Evolutionary conservation across 176 grass and related monocot species (phyloP), one percentile per base, ranked within the genome.

Genomic region (Triticum dicoccoides): DNA sequence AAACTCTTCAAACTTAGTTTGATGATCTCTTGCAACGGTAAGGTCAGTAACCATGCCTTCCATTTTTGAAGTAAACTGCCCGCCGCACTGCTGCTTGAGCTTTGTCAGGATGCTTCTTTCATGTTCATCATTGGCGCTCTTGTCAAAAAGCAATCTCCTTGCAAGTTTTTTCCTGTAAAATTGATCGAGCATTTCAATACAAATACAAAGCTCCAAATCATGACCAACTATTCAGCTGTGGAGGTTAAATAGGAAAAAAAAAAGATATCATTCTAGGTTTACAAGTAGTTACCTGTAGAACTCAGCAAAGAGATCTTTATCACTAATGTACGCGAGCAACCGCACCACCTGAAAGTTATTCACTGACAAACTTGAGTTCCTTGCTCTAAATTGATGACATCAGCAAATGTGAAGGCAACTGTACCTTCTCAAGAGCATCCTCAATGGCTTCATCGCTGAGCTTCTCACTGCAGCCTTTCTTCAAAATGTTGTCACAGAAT

Each of bases 381-480:
- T 35, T 30, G 25, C 20, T 80, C 8, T 14, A n/a, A 86, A 32
- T 27, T 52, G 42, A 68, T 69, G 64, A 24, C 5, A 80, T 25
- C 34, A 80, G 38, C 14, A 32, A 85, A 56, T 71, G 25, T 45
- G 23, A 83, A 88, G n/a, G 21, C 1, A 45, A 29, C 58, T 78
- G 33, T 82, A 99, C 97, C 87, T 99, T 99, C 63, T 99, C 97
- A 86, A 99, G 92, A 9, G 97, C 95, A 89, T 99, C 97, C 83
- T 99, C 94, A 32, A 99, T 97, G 82, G 97, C 97, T 90, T 99
- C 97, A 93, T 99, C 97, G 24, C 94, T 99, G 9, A 97, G 94
- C 70, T 99, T 99, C 39, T 99, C 97, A 73, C 94, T 97, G 52
- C 92, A 95, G 83, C 97, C 94, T 85, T 99, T 99, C 86, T 95